Base-by-base conservation (phyloP, 257 asterid genomes). In the Scutellaria minor region DNA sequence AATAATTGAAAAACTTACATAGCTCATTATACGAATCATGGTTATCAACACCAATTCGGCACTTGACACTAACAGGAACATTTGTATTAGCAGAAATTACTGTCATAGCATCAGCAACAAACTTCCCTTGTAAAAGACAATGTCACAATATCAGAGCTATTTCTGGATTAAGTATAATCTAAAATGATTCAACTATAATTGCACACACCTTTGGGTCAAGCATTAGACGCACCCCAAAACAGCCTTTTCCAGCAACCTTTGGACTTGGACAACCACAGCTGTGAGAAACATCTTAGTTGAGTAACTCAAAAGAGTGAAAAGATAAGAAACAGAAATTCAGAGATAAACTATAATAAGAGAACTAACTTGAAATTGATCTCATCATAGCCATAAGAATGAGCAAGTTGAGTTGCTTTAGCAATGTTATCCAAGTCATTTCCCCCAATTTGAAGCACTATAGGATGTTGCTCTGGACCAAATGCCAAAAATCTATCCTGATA, bases 221-320 rank as follows among this genome's bases (percentile, higher is more conserved):
- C 98, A 94, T 94, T 75, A 88, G 91, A 54, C 95, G 90, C 70
- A 79, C 97, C 45, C 98, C 97, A 55, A 94, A 94, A 77, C 98
- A 94, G 71, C 98, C 98, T 81, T 94, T 90, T 70, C 98, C 96
- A 83, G 97, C 98, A 77, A 91, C 97, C 81, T 81, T 94, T 2
- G 97, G 90, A 69, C 97, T 91, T 64, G 98, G 97, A 76, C 98
- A 94, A 64, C 98, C 98, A 76, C 98, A 94, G 73, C 98, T 94
- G 91, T 51, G 58, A 54, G 48, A 77, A 57, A 22, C 11, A 53
- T 63, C 75, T 64, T 71, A 74, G 74, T 66, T 82, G 72, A 75
- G 70, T 62, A 58, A 18, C 66, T 42, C 51, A 58, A 66, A 46
- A 61, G 24, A 73, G 66, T 24, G 48, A 68, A 70, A 64, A 14